These are phyloP conservation scores for Backusella australiensis DNA, from an alignment of 192 early-diverging fungal species.

Conservation along the genomic window DNA sequence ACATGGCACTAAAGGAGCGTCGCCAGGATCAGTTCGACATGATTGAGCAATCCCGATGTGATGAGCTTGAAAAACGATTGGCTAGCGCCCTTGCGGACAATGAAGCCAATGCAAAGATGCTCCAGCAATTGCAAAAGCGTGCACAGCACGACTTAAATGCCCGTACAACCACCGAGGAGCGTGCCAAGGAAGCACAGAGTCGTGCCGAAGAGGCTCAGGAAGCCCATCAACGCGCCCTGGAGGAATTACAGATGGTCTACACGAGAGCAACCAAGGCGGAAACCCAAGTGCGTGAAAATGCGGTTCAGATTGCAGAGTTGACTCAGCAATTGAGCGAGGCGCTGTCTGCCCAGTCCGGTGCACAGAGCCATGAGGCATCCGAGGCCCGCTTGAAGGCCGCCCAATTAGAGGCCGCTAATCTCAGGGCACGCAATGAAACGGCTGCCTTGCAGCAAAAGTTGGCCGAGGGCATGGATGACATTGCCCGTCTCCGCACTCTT, in stretches of 20 bases:
- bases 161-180: constrained; percentile 45
- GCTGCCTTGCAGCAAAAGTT: constrained; percentile 44
- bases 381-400: constrained; percentile 43
- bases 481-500: constrained; percentile 35
- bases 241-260: constrained; percentile 44
- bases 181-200: constrained; percentile 45
- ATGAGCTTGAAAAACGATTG: constrained; percentile 47
- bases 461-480: constrained; percentile 44
- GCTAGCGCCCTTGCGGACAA: constrained; percentile 42
- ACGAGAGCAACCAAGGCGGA: constrained; percentile 46
- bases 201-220: constrained; percentile 54
- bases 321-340: constrained; percentile 29
- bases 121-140: constrained; percentile 49
- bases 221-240: constrained; percentile 48
- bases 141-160: constrained; percentile 47
- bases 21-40: constrained; percentile 35
- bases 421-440: constrained; percentile 47
- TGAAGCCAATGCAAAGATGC: constrained; percentile 35
- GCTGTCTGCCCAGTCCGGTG: constrained; percentile 1
- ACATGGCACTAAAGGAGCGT: constrained; percentile 43
- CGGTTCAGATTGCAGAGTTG: constrained; percentile 30
- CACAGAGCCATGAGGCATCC: constrained; percentile 13
- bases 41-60: constrained; percentile 42
- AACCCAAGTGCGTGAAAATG: constrained; percentile 38
- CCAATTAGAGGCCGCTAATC: constrained; percentile 47